Conservation (phyloP, 306 rosid genomes). For the Astragalus glycyphyllos region DNA sequence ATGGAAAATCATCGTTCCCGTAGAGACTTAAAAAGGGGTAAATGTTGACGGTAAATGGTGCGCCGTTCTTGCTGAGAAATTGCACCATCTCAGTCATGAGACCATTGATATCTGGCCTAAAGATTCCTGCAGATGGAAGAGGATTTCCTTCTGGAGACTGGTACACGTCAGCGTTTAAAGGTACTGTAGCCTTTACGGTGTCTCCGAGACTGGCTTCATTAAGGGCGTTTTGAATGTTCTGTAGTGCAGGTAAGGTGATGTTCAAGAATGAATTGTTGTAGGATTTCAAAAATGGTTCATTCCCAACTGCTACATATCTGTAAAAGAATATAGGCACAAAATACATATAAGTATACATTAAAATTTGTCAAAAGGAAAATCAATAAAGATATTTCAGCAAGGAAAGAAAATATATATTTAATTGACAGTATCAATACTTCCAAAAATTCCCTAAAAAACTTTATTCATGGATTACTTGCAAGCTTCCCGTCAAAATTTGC, state of each 20-base stretch:
- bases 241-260: slow-evolving; percentile 83
- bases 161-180: slow-evolving; percentile 93
- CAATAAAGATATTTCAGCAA: background rate
- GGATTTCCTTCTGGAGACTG: slow-evolving; percentile 65
- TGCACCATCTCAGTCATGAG: slow-evolving; percentile 86
- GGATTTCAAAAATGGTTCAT: slow-evolving; percentile 90
- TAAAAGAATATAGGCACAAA: slow-evolving; percentile 38
- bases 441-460: background rate
- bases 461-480: too few relatives aligned
- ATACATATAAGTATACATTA: slow-evolving; percentile 11
- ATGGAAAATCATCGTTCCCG: slow-evolving; percentile 80
- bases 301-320: slow-evolving; percentile 98
- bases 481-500: too few relatives aligned
- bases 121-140: slow-evolving; percentile 85
- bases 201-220: slow-evolving; percentile 84
- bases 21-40: slow-evolving; percentile 96
- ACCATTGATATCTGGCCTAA: slow-evolving; percentile 69
- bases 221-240: slow-evolving; percentile 93
- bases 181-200: slow-evolving; percentile 84
- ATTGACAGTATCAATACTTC: background rate
- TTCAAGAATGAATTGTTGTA: slow-evolving; percentile 90
- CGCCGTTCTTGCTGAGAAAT: slow-evolving; percentile 70
- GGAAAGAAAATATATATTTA: slow-evolving; percentile 8
- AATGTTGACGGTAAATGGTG: slow-evolving; percentile 91
- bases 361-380: background rate